Conservation (phyloP, 306 rosid species). For the Dalbergia cultrata region DNA sequence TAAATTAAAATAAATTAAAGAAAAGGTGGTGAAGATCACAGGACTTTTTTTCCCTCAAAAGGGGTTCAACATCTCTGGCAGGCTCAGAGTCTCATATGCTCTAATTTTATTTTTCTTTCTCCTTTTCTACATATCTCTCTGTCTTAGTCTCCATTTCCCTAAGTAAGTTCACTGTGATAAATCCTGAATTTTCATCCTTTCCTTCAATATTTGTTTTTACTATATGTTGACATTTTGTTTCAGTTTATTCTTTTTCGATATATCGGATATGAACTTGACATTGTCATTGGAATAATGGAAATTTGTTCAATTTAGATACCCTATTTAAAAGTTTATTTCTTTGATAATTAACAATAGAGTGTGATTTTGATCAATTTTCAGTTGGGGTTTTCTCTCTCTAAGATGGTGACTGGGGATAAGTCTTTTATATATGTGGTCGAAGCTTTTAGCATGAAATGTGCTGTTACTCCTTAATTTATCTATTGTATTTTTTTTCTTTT, state of each 20-base stretch:
- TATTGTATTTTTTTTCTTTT: not conserved
- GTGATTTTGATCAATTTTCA: not conserved
- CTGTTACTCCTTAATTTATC: constrained; percentile 14
- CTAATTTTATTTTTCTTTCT: too few relatives aligned
- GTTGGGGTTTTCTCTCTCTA: constrained; percentile 22
- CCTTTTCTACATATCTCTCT: too few relatives aligned
- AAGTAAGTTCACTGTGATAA: too few relatives aligned
- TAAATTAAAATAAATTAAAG: too few relatives aligned
- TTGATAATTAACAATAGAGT: constrained; percentile 8
- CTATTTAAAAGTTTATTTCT: constrained; percentile 33
- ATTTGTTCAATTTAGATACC: constrained; percentile 14
- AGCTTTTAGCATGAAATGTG: constrained; percentile 9
- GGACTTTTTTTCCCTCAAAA: too few relatives aligned
- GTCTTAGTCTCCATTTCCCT: too few relatives aligned
- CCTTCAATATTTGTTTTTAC: not conserved
- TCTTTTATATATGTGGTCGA: constrained; percentile 9
- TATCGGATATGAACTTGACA: constrained; percentile 1
- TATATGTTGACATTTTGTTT: not conserved
- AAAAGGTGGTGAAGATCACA: too few relatives aligned
- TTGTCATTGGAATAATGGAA: not conserved
- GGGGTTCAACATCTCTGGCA: too few relatives aligned
- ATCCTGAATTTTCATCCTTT: not conserved
- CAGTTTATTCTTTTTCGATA: not conserved
- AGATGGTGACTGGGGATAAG: not conserved
- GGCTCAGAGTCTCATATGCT: too few relatives aligned